Percentiles rank a stretch among this genome's conserved stretches.
Conservation (phyloP, 2,329 filamentous ascomycete species). For the Botrytis byssoidea region DNA sequence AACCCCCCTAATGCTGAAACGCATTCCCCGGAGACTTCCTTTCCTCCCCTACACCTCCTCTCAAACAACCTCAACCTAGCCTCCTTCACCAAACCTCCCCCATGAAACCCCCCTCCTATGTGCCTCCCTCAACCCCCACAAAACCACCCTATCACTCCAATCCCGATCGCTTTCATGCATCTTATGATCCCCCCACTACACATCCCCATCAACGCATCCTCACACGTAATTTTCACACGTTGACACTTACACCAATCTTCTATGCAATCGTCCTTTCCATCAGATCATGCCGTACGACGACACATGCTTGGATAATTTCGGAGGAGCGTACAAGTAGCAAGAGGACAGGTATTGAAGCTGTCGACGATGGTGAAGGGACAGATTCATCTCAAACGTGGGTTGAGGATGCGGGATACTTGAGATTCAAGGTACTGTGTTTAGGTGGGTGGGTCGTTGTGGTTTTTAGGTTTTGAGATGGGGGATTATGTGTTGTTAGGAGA, state of each 20-base stretch:
- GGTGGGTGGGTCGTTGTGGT: not conserved
- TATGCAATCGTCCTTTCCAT: not conserved
- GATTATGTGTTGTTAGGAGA: not conserved
- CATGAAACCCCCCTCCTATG: not conserved
- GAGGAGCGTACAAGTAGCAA: not conserved
- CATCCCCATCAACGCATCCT: not conserved
- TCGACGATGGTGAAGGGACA: not conserved
- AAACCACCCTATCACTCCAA: not conserved
- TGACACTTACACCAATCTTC: not conserved
- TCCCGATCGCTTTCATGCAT: not conserved
- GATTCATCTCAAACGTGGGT: not conserved
- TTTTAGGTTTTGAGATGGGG: not conserved
- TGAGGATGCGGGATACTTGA: not conserved
- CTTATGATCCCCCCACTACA: not conserved
- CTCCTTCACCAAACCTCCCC: not conserved
- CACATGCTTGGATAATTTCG: not conserved
- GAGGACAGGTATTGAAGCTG: not conserved
- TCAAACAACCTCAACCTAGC: not conserved
- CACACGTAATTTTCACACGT: not conserved
- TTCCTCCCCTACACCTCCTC: not conserved
- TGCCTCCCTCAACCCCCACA: not conserved
- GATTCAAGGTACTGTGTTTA: not conserved
- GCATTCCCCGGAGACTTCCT: not conserved
- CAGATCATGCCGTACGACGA: accelerated
- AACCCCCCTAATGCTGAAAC: not conserved